Evolutionary conservation across 345 rosid genomes (phyloP).

Genomic region (Toxicodendron radicans): DNA sequence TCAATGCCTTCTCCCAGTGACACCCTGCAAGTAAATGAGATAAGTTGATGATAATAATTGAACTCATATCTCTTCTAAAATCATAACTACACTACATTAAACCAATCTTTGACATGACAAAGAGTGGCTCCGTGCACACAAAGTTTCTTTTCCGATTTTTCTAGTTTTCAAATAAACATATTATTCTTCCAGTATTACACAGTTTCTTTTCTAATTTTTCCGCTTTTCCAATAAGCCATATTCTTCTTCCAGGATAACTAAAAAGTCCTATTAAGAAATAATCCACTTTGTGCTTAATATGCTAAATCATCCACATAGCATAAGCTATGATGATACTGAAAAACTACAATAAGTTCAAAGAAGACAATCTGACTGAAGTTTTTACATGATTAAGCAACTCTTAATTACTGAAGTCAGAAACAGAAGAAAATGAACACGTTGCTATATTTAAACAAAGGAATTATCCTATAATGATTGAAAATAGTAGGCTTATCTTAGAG

Average conservation of each 20-base stretch:
- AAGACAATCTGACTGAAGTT: not conserved
- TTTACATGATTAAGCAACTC: not conserved
- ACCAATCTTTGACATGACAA: not conserved
- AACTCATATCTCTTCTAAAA: not conserved
- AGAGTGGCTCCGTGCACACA: not conserved
- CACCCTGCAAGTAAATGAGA: constrained; percentile 31
- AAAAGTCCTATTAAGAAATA: not conserved
- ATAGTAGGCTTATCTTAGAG: not conserved
- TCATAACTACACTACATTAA: too few relatives aligned
- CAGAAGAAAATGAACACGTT: not conserved
- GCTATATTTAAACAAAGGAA: not conserved
- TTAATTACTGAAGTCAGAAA: not conserved
- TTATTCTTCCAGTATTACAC: too few relatives aligned
- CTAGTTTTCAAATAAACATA: too few relatives aligned
- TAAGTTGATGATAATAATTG: not conserved
- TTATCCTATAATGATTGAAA: not conserved
- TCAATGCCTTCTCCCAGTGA: constrained; percentile 59
- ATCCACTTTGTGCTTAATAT: not conserved
- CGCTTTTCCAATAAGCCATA: not conserved
- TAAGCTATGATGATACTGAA: not conserved
- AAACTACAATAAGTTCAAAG: not conserved
- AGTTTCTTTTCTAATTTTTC: too few relatives aligned
- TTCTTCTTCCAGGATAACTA: not conserved
- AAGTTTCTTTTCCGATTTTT: not conserved
- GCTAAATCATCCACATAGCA: not conserved